These are phyloP conservation scores for Talaromyces sp. DNA, from an alignment of 2,329 filamentous ascomycete genomes.

Conservation along the genomic window DNA sequence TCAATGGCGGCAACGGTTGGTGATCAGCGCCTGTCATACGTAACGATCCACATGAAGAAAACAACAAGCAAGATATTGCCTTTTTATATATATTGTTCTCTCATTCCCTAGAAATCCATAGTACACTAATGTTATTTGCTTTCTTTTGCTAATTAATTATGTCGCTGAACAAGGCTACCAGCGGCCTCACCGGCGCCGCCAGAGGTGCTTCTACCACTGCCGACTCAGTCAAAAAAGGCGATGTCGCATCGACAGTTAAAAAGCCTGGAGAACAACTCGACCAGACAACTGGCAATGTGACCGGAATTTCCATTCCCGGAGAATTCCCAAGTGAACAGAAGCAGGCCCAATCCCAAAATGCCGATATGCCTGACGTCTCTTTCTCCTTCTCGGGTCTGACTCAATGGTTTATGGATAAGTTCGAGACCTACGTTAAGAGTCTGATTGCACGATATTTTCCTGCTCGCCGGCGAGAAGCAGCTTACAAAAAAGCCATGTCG, in stretches of 20 bases:
- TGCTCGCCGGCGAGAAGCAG: constrained; percentile 19
- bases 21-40: neutral
- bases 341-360: constrained; percentile 6
- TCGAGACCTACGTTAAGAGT: constrained; percentile 20
- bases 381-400: constrained; percentile 16
- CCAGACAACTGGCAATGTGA: constrained; percentile 15
- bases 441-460: constrained; percentile 23
- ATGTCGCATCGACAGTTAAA: constrained; percentile 13
- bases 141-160: constrained; percentile 10
- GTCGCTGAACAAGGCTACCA: constrained; percentile 22
- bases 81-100: neutral
- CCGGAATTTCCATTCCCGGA: constrained; percentile 20
- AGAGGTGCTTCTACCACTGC: constrained; percentile 15
- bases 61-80: neutral
- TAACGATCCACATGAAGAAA: neutral
- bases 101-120: neutral
- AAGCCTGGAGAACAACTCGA: constrained; percentile 14
- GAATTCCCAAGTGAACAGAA: constrained; percentile 20
- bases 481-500: constrained; percentile 25
- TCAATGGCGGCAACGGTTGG: neutral
- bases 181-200: constrained; percentile 17
- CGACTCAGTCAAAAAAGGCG: constrained; percentile 14
- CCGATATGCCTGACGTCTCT: constrained; percentile 15
- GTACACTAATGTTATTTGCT: neutral
- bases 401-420: constrained; percentile 21